phyloP scores from a whole-genome alignment of 228 moss, liverwort and hornwort species.

The Sphagnum fallax region DNA sequence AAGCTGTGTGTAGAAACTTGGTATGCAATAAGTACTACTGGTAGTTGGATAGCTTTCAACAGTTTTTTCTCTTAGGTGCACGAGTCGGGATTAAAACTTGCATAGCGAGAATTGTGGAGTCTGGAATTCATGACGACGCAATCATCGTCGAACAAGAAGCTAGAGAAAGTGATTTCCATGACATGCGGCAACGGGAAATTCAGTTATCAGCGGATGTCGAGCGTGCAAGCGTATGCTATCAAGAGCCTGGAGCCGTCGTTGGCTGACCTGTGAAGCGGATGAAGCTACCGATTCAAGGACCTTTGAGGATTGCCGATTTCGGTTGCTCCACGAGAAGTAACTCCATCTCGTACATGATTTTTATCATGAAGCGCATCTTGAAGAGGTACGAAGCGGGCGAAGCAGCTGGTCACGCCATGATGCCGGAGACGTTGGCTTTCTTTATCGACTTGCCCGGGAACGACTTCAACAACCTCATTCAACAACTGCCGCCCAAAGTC shows the following conservation, averaged over 20 bases:
- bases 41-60: too few relatives aligned
- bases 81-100: too few relatives aligned
- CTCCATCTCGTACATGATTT: slow-evolving; percentile 10
- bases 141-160: too few relatives aligned
- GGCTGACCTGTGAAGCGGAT: slow-evolving; percentile 9
- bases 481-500: slow-evolving; percentile 11
- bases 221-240: slow-evolving; percentile 1
- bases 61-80: too few relatives aligned
- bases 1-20: too few relatives aligned
- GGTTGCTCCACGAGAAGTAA: slow-evolving; percentile 26
- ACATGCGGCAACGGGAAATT: slow-evolving; percentile 13
- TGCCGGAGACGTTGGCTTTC: slow-evolving; percentile 8
- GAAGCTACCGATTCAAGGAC: neutral
- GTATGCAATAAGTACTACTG: too few relatives aligned
- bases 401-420: neutral
- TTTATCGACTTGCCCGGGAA: slow-evolving; percentile 28
- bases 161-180: neutral
- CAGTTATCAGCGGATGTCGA: slow-evolving; percentile 22
- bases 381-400: neutral
- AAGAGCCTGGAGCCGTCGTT: slow-evolving; percentile 7
- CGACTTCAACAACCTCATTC: slow-evolving; percentile 37
- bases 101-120: too few relatives aligned
- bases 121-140: too few relatives aligned
- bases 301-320: slow-evolving; percentile 14
- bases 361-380: neutral